Evolutionary conservation across 164 flowering plant genomes (phyloP).

Genomic region (Malania oleifera): DNA sequence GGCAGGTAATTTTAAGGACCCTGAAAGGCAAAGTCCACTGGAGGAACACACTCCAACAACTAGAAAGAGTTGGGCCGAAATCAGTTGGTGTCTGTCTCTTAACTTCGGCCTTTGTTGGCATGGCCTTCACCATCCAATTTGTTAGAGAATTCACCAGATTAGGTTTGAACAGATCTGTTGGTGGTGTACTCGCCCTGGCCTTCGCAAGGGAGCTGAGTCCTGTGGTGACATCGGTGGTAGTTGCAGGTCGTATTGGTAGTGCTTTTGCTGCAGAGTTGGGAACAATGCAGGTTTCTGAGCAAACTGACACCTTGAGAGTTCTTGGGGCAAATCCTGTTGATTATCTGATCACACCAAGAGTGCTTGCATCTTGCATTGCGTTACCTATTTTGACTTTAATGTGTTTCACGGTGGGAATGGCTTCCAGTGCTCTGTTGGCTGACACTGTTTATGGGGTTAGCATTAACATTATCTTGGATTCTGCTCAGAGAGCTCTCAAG

Average conservation of each 20-base stretch:
- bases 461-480: conserved; percentile 79
- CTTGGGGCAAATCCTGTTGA: conserved; percentile 88
- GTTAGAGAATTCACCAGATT: conserved; percentile 86
- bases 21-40: conserved; percentile 72
- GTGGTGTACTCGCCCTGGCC: conserved; percentile 84
- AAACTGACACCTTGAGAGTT: conserved; percentile 81
- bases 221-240: conserved; percentile 78
- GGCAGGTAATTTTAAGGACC: conserved; percentile 64
- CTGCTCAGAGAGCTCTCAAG: conserved; percentile 70
- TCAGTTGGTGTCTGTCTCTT: conserved; percentile 85
- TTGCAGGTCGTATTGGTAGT: conserved; percentile 90
- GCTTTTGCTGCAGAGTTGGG: conserved; percentile 94
- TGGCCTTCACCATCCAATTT: conserved; percentile 96
- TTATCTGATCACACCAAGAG: conserved; percentile 82
- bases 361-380: conserved; percentile 74
- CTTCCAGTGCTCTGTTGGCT: conserved; percentile 78
- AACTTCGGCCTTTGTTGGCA: conserved; percentile 86
- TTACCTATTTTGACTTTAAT: conserved; percentile 72
- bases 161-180: conserved; percentile 74
- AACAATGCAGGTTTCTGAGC: conserved; percentile 98
- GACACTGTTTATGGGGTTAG: conserved; percentile 79
- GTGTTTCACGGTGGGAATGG: conserved; percentile 83
- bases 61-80: conserved; percentile 83
- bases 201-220: conserved; percentile 91
- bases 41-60: conserved; percentile 83